Conservation (phyloP, 2,329 filamentous ascomycete genomes). For the Penicillium sp. region DNA sequence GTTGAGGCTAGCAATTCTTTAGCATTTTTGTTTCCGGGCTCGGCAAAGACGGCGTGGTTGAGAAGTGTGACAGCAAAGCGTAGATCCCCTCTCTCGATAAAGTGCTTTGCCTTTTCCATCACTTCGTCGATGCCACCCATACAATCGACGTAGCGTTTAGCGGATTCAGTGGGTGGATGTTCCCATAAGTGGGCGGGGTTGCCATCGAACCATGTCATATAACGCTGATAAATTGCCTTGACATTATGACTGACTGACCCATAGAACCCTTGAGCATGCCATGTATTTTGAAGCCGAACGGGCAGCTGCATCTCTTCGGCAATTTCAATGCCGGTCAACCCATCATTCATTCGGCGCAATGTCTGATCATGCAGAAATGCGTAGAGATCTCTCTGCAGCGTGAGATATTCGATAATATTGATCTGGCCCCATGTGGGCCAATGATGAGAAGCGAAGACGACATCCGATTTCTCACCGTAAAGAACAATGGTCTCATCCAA, state of each 20-base stretch:
- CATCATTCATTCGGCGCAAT: constrained; percentile 39
- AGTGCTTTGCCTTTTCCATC: constrained; percentile 30
- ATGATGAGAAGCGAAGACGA: constrained; percentile 41
- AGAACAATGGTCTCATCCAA: constrained; percentile 40
- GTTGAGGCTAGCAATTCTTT: constrained; percentile 28
- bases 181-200: constrained; percentile 40
- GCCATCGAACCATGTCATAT: constrained; percentile 36
- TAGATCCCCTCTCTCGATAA: constrained; percentile 29
- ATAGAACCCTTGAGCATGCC: constrained; percentile 39
- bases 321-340: constrained; percentile 40
- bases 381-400: constrained; percentile 42
- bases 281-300: constrained; percentile 28
- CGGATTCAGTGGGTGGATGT: constrained; percentile 34
- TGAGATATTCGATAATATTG: constrained; percentile 17
- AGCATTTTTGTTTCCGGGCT: constrained; percentile 12
- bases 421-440: constrained; percentile 45
- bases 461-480: constrained; percentile 33
- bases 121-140: constrained; percentile 37
- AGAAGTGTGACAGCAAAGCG: constrained; percentile 43
- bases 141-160: constrained; percentile 36
- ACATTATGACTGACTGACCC: constrained; percentile 41
- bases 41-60: constrained; percentile 34
- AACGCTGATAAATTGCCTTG: constrained; percentile 39
- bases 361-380: constrained; percentile 44
- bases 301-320: constrained; percentile 40